These are phyloP conservation scores for Paxillus ammoniavirescens DNA, from an alignment of 768 basidiomycete species.

Conservation along the genomic window DNA sequence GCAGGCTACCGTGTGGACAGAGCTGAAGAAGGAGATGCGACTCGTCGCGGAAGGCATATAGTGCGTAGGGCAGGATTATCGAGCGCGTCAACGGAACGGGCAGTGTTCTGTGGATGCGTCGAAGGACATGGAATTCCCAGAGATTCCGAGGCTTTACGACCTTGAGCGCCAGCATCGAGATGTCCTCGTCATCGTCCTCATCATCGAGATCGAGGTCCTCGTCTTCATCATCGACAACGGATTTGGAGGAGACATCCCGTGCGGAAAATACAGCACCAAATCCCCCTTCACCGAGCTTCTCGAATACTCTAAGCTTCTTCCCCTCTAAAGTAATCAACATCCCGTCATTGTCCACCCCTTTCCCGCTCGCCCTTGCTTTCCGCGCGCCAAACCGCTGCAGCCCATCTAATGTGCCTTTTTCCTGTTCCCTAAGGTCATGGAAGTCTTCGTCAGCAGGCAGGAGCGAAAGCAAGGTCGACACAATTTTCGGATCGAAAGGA, in stretches of 20 bases:
- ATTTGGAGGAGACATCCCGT: conserved; percentile 43
- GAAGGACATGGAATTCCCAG: conserved; percentile 92
- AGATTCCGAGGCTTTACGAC: conserved; percentile 84
- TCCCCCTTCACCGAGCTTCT: conserved; percentile 95
- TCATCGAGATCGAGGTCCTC: conserved; percentile 42
- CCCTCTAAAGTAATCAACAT: conserved; percentile 63
- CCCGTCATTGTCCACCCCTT: conserved; percentile 35
- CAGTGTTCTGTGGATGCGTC: conserved; percentile 72
- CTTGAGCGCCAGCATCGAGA: conserved; percentile 79
- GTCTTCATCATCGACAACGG: conserved; percentile 41
- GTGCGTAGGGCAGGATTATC: conserved; percentile 70
- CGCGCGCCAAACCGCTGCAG: conserved; percentile 72
- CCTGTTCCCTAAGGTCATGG: conserved; percentile 53
- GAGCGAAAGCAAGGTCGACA: conserved; percentile 62
- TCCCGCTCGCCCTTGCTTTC: conserved; percentile 30
- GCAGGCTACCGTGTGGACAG: conserved; percentile 87
- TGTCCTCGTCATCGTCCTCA: conserved; percentile 53
- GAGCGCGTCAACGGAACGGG: conserved; percentile 57
- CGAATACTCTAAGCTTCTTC: conserved; percentile 64
- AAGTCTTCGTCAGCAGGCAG: conserved; percentile 60
- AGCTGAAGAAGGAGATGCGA: conserved; percentile 86
- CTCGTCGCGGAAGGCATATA: conserved; percentile 88
- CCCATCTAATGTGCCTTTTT: conserved; percentile 58
- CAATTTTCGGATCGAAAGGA: conserved; percentile 69
- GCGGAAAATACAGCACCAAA: conserved; percentile 96